These are phyloP conservation scores for Tolypocladium tundrense DNA, from an alignment of 2,329 filamentous ascomycete species.

Conservation along the genomic window DNA sequence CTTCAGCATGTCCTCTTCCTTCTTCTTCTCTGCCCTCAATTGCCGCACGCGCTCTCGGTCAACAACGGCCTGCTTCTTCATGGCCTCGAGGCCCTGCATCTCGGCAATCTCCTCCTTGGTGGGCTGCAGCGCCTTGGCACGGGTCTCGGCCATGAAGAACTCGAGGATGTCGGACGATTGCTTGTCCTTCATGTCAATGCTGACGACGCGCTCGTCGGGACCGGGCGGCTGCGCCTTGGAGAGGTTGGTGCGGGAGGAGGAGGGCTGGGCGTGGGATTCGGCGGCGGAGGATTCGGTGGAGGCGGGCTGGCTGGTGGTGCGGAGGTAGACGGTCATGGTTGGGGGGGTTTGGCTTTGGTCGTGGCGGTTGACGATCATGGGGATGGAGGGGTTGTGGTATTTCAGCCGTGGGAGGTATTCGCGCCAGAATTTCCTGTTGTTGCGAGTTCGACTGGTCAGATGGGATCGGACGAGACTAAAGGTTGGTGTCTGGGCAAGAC, in stretches of 20 bases:
- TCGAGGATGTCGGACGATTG: constrained; percentile 52
- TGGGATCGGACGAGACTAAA: constrained; percentile 26
- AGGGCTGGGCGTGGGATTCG: constrained; percentile 25
- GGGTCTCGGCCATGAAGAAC: constrained; percentile 51
- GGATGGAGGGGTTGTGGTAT: constrained; percentile 81
- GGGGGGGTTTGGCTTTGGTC: constrained; percentile 44
- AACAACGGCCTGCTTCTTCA: constrained; percentile 35
- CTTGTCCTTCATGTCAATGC: constrained; percentile 54
- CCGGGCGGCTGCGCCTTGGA: constrained; percentile 38
- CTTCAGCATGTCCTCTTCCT: constrained; percentile 44
- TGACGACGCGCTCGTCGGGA: constrained; percentile 37
- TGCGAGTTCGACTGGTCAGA: background rate
- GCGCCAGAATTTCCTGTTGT: constrained; percentile 74
- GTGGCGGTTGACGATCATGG: constrained; percentile 72
- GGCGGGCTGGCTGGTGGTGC: constrained; percentile 20
- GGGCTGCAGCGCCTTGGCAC: constrained; percentile 45
- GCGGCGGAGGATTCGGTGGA: constrained; percentile 15
- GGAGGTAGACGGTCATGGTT: constrained; percentile 56
- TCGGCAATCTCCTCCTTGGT: constrained; percentile 49
- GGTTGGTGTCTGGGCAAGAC: constrained; percentile 7
- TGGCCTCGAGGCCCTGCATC: constrained; percentile 46
- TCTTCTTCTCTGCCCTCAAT: constrained; percentile 45
- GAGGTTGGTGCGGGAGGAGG: constrained; percentile 36
- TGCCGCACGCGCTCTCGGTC: constrained; percentile 45
- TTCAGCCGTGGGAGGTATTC: constrained; percentile 76